These are phyloP conservation scores for Dalbergia cultrata DNA, from an alignment of 306 rosid species.

Conservation along the genomic window DNA sequence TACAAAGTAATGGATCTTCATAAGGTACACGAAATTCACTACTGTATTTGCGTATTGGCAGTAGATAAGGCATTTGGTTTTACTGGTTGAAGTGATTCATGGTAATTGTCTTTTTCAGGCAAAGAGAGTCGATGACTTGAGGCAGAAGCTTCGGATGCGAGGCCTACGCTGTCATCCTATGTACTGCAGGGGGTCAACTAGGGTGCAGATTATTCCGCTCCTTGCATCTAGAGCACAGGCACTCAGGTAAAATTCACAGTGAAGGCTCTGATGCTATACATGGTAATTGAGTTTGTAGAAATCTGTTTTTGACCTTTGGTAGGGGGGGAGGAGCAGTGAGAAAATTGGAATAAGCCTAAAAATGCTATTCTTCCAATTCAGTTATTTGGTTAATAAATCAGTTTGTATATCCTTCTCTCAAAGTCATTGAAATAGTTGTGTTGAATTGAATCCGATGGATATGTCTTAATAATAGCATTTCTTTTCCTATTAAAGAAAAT, in stretches of 20 bases:
- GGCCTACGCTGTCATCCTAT: conserved; percentile 54
- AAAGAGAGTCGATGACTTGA: conserved; percentile 52
- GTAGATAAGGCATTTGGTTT: background rate
- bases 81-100: conserved; percentile 18
- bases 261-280: background rate
- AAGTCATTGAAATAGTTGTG: background rate
- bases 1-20: conserved; percentile 44
- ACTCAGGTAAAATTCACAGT: conserved; percentile 47
- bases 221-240: conserved; percentile 58
- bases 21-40: conserved; percentile 42
- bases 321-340: background rate
- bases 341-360: background rate
- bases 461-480: no score
- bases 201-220: conserved; percentile 52
- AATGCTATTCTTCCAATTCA: background rate
- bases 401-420: background rate
- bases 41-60: background rate
- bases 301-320: background rate
- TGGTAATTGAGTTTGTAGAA: background rate
- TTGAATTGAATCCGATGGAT: no score
- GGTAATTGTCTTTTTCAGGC: conserved; percentile 36
- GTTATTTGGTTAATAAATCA: background rate
- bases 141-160: conserved; percentile 54
- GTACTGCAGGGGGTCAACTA: conserved; percentile 43
- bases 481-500: background rate